These are phyloP conservation scores for Fusarium burgessii DNA, from an alignment of 2,329 filamentous ascomycete species.

Conservation along the genomic window DNA sequence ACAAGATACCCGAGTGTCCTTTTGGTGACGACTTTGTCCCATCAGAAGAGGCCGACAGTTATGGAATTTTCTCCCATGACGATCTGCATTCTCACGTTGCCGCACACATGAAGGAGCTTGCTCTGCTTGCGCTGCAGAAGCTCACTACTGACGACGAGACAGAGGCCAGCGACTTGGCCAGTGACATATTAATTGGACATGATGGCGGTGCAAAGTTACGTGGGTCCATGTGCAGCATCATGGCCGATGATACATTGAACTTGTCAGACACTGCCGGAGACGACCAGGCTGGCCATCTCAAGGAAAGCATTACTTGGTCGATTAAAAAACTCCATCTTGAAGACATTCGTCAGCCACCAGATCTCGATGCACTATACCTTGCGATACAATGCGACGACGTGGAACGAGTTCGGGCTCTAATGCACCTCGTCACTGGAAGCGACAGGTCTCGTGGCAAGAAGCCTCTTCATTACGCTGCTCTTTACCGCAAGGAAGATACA, in stretches of 20 bases:
- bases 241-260: background rate
- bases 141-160: background rate
- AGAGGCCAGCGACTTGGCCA: background rate
- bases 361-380: background rate
- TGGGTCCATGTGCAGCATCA: background rate
- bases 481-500: background rate
- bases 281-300: background rate
- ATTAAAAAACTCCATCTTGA: background rate
- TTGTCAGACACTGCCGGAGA: background rate
- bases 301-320: background rate
- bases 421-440: background rate
- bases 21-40: conserved; percentile 1
- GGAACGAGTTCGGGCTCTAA: background rate
- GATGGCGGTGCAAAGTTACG: background rate
- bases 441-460: background rate
- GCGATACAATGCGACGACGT: background rate
- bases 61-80: background rate
- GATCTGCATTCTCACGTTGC: background rate
- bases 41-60: background rate
- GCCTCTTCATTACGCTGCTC: background rate
- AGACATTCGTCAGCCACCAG: background rate
- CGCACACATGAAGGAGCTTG: conserved; percentile 6
- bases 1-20: background rate
- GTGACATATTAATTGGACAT: background rate
- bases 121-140: background rate